Base-by-base conservation (phyloP, 2,329 filamentous ascomycete genomes). In the Paraphoma chrysanthemicola region DNA sequence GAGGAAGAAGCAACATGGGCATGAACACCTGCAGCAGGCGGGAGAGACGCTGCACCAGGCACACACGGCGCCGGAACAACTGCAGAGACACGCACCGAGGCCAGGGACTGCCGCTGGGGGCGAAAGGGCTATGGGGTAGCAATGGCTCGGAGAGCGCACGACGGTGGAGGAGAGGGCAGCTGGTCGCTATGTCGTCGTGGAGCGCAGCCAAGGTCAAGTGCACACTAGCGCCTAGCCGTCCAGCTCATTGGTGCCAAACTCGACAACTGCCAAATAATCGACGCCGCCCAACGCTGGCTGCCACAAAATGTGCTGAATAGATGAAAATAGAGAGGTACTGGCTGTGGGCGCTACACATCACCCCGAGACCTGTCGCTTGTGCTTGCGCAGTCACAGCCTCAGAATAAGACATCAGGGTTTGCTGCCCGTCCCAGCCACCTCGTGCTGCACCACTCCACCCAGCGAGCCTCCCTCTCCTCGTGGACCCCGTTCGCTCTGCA, bases 91-190 rank as follows among this genome's bases (percentile, higher is more conserved):
- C 63, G 53, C 55, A 66, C 63, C 54, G 41, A 46, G 44, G 54
- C 54, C 58, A 56, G 51, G 41, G 44, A 60, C 52, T 51, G 57
- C 44, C 53, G 46, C 56, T 57, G 52, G 50, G 53, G 54, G 60
- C 53, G 50, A 54, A 46, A 28, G 52, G 55, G 47, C 33, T 54
- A 51, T 16, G 51, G 47, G 44, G 51, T 57, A 48, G 41, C 62
- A 63, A 64, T 64, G 54, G 59, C 59, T 59, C 54, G 7, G 31
- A 33, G 31, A 33, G 31, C 31, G 45, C 8, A n/a, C 48, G 51
- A 53, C n/a, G 43, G 44, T 51, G 51, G 48, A 48, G 51, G 33
- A 47, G 51, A 48, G 44, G 33, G 33, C 33, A 10, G 33, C 41
- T 23, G 9, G 14, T 39, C 33, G 33, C 33, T 29, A 47, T 47